phyloP scores from a whole-genome alignment of 495 filamentous ascomycete genomes.

The Trichoderma parareesei region DNA sequence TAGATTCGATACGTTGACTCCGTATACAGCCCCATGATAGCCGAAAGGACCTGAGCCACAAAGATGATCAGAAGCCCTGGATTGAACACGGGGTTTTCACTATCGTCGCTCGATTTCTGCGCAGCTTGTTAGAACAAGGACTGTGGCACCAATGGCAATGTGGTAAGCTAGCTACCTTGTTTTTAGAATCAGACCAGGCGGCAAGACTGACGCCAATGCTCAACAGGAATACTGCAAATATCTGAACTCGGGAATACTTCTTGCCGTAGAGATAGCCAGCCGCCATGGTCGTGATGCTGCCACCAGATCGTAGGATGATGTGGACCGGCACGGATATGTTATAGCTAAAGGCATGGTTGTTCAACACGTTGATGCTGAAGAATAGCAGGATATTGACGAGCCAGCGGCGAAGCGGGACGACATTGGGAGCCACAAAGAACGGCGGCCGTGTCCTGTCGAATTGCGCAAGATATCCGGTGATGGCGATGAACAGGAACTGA shows the following conservation, averaged over 20 bases:
- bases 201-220: conserved; percentile 79
- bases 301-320: conserved; percentile 91
- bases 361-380: conserved; percentile 84
- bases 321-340: conserved; percentile 94
- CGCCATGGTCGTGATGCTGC: conserved; percentile 86
- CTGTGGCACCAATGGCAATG: background rate
- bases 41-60: conserved; percentile 80
- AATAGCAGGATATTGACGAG: conserved; percentile 82
- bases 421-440: conserved; percentile 64
- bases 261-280: conserved; percentile 81
- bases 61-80: conserved; percentile 78
- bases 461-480: conserved; percentile 68
- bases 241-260: conserved; percentile 70
- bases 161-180: conserved; percentile 50
- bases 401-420: conserved; percentile 82
- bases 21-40: conserved; percentile 91
- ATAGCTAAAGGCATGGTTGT: conserved; percentile 97
- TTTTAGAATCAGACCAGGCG: conserved; percentile 78
- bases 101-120: conserved; percentile 24
- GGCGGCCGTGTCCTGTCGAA: conserved; percentile 50
- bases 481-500: conserved; percentile 79
- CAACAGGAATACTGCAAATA: conserved; percentile 69
- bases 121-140: conserved; percentile 16
- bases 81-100: conserved; percentile 44
- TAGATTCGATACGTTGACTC: conserved; percentile 79